Base-by-base conservation (phyloP, 2,329 filamentous ascomycete genomes). In the Aspergillus pseudonomiae region DNA sequence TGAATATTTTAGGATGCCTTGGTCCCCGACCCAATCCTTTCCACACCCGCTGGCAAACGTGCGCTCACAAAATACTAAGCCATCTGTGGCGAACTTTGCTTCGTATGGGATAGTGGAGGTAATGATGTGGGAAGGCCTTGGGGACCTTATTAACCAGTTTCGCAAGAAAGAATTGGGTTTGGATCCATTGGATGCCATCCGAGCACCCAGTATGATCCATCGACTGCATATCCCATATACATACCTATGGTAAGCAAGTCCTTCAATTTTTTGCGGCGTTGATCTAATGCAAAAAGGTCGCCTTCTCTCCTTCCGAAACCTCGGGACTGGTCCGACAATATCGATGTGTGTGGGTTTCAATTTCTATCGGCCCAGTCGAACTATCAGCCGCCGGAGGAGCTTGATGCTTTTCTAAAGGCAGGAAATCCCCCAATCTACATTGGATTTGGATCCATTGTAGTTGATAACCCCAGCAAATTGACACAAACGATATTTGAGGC, bases 121-220 rank as follows among this genome's bases (percentile, higher is more conserved):
- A 7, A 16, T 60, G 16, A 32, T 32, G 14, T 60, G 59, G 59
- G 36, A 60, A 28, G 59, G 58, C 2, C 48, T 60, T 6, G 58
- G 58, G 9, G 58, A 60, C 24, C n/a, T 60, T 21, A 30, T 60
- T 19, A 60, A 60, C 28, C 24, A n/a, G 19, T 54, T 60, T 19
- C 58, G 58, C 34, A 21, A 45, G 7, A 54, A 60, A 14, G n/a
- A 12, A 14, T 36, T 60, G 4, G 58, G 34, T 4, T 19, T 60
- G 19, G 48, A 43, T n/a, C 58, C 46, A 2, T 19, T 60, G 12
- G n/a, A 30, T 39, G 46, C 50, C 19, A 54, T 53, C 6, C 11
- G 39, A 26, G 56, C 56, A 24, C 34, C 41, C 7, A 32, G 41
- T 11, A 1, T 58, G 39, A 11, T 32, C 6, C 56, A 58, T 4